phyloP scores from a whole-genome alignment of 1,284 basidiomycete genomes.

The Takashimella koratensis region DNA sequence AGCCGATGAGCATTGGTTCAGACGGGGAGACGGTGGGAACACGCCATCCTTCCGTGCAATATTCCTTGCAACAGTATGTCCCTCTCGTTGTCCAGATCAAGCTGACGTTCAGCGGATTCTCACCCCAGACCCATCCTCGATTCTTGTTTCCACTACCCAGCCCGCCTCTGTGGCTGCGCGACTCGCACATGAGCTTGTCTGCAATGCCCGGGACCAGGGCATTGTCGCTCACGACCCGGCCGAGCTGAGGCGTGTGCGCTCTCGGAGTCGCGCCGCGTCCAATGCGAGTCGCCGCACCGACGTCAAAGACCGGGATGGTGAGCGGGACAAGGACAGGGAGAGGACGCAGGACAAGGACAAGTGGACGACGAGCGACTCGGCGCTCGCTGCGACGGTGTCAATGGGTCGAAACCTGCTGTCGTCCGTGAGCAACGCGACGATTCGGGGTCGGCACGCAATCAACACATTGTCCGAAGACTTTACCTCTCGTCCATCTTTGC shows the following conservation, averaged over 20 bases:
- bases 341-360: slow-evolving; percentile 3
- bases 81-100: no score
- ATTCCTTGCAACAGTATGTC: slow-evolving; percentile 44
- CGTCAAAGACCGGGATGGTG: background rate
- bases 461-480: slow-evolving; percentile 42
- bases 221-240: slow-evolving; percentile 52
- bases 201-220: slow-evolving; percentile 65
- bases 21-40: slow-evolving; percentile 42
- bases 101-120: slow-evolving; percentile 60
- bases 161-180: slow-evolving; percentile 60
- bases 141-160: slow-evolving; percentile 66
- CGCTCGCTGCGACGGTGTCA: slow-evolving; percentile 33
- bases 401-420: slow-evolving; percentile 35
- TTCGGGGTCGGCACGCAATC: slow-evolving; percentile 18
- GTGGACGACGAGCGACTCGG: slow-evolving; percentile 30
- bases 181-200: slow-evolving; percentile 68
- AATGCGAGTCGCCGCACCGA: slow-evolving; percentile 46
- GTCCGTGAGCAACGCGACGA: slow-evolving; percentile 31
- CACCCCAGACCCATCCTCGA: slow-evolving; percentile 71
- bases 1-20: slow-evolving; percentile 32
- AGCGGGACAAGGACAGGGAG: background rate
- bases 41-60: slow-evolving; percentile 42
- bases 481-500: slow-evolving; percentile 45
- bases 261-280: slow-evolving; percentile 31
- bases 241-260: slow-evolving; percentile 14